Evolutionary conservation across 805 yeast genomes (phyloP), one percentile per base, ranked within the genome.

Genomic region (Phaffomyces opuntiae): DNA sequence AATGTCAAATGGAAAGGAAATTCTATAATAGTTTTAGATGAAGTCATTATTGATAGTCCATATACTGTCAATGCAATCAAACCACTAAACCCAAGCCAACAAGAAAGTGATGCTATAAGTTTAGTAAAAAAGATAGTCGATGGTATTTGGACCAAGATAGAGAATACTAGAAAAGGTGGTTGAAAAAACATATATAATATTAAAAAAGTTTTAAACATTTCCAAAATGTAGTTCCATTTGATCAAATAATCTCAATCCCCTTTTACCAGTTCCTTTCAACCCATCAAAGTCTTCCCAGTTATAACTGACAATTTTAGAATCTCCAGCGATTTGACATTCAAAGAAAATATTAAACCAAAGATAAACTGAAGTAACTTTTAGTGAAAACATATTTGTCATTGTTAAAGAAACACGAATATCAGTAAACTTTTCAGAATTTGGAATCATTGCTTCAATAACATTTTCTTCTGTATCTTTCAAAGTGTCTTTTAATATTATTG

Each of bases 221-320:
- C 35, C 26, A 16, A 45, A 45, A 8, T 45, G 45, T 41, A 44
- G 24, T 32, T 51, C 54, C 47, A 42, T 36, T 11, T 19, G 44
- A n/a, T 80, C 81, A 53, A 84, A 82, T 11, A 74, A 53, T 49
- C 69, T 67, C 4, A 66, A 45, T 0, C 89, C 89, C 50, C 72
- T 74, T 39, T 67, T 67, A n/a, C 57, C 55, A 1, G 80, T 72
- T 2, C 93, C 95, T 51, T 73, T 72, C 47, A 70, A 71, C 0
- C 95, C 95, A 61, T 86, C 95, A 53, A 83, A 65, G 0, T 75
- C 72, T 3, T 68, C 66, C 81, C 82, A 79, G 36, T 16, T 11
- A 32, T 45, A 50, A 14, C 16, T 14, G 2, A 29, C 19, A 9
- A 43, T 36, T 5, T 16, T 39, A 4, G 33, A 7, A 3, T 46